Conservation (phyloP, 2,329 filamentous ascomycete genomes). For the Zalaria sp. region DNA sequence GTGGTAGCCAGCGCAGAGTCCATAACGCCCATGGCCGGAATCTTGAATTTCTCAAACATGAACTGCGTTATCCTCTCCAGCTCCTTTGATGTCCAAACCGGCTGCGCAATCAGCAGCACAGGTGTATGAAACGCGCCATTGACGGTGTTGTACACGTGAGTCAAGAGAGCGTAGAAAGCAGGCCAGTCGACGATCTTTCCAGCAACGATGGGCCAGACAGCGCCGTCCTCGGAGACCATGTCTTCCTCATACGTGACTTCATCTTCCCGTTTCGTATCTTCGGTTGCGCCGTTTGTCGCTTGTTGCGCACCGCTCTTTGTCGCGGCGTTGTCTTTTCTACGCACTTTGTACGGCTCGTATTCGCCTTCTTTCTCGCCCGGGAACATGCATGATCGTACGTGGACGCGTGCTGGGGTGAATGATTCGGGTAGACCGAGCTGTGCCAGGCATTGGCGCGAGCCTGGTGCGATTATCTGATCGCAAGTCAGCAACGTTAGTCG, state of each 20-base stretch:
- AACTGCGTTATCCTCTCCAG: slow-evolving; percentile 82
- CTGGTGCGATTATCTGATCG: slow-evolving; percentile 54
- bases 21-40: slow-evolving; percentile 79
- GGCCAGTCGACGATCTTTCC: slow-evolving; percentile 83
- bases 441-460: slow-evolving; percentile 79
- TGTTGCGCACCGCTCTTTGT: slow-evolving; percentile 14
- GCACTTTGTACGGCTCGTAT: slow-evolving; percentile 71
- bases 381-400: slow-evolving; percentile 91
- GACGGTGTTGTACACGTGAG: slow-evolving; percentile 78
- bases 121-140: slow-evolving; percentile 90
- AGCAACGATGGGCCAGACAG: slow-evolving; percentile 70
- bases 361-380: slow-evolving; percentile 59
- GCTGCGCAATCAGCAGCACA: slow-evolving; percentile 78
- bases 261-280: slow-evolving; percentile 34
- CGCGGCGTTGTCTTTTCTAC: slow-evolving; percentile 24
- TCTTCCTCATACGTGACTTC: slow-evolving; percentile 72
- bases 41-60: slow-evolving; percentile 94
- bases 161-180: slow-evolving; percentile 84
- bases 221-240: slow-evolving; percentile 72
- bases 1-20: slow-evolving; percentile 74
- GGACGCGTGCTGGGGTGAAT: slow-evolving; percentile 79
- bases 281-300: slow-evolving; percentile 20
- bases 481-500: not conserved
- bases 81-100: slow-evolving; percentile 79
- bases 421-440: slow-evolving; percentile 80